A percentile compares a stretch with the other conserved stretches of the same genome.
Conservation (phyloP, 2,329 filamentous ascomycete species). For the Penicillium olsonii region DNA sequence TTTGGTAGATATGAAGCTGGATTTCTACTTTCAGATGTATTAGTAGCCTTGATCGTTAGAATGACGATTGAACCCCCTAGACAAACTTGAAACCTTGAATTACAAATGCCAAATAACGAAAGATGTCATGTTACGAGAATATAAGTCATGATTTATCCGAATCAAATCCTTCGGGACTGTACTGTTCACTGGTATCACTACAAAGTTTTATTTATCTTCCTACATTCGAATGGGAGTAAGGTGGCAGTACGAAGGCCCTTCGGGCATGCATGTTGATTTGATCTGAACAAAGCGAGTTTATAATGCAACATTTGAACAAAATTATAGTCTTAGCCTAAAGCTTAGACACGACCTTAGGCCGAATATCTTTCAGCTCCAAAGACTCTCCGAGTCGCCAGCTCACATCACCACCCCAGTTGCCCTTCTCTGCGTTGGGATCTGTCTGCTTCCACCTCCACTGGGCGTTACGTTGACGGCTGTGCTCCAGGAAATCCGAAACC, state of each 20-base stretch:
- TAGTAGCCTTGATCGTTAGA: not conserved
- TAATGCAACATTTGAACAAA: not conserved
- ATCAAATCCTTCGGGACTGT: no score
- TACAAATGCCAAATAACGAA: not conserved
- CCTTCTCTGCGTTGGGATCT: constrained; percentile 26
- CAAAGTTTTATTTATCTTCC: no score
- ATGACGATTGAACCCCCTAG: not conserved
- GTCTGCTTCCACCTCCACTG: constrained; percentile 57
- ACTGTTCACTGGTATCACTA: no score
- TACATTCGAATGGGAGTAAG: no score
- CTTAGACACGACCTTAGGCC: constrained; percentile 22
- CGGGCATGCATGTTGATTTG: no score
- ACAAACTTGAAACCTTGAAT: not conserved
- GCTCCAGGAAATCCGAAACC: constrained; percentile 51
- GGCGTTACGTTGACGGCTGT: constrained; percentile 42
- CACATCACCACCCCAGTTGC: constrained; percentile 48
- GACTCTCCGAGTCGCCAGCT: constrained; percentile 50
- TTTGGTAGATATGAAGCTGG: constrained; percentile 34
- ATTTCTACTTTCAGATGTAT: not conserved
- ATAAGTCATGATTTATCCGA: no score
- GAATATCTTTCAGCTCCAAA: constrained; percentile 29
- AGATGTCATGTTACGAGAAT: not conserved
- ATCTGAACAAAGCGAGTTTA: not conserved
- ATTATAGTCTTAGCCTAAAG: constrained; percentile 16
- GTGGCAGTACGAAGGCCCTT: no score